Base-by-base conservation (phyloP, 2,329 filamentous ascomycete species). In the Fusarium compactum region DNA sequence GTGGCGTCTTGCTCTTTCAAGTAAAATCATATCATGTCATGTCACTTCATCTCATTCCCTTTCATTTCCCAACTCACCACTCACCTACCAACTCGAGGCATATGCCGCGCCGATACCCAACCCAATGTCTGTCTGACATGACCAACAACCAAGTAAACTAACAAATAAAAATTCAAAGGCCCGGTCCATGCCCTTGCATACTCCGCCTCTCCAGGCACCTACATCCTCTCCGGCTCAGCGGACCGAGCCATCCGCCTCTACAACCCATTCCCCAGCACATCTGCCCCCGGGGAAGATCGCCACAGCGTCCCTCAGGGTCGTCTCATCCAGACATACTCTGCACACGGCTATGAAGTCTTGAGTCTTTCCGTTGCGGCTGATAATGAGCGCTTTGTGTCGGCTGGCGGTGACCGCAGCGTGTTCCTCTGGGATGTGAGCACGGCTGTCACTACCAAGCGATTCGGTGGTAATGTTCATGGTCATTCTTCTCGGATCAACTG, bases 391-490 rank as follows among this genome's bases (percentile, higher is more conserved):
- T 98, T 99, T 79, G 91, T 90, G 12, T 95, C 91, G n/a, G 88
- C 89, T 2, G 96, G 96, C 72, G 96, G 96, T 63, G 96, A 99
- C 82, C 92, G 95, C 74, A 86, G 88, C 66, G 94, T 97, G 0
- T 98, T 98, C 78, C 85, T 98, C 8, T 98, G 96, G 96, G 96
- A 99, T 80, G 96, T 98, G 0, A 86, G 91, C 48, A 92, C 90
- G 5, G 94, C 92, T 20, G 86, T 88, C 73, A 97, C 95, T 6
- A 83, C 92, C 27, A 87, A 93, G 24, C 87, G 96, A 29, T 96
- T 95, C 80, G 85, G 85, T 20, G 86, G 87, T 24, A 86, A 86
- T 62, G 78, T 78, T 38, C 80, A 85, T 43, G 92, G 91, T 1
- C 93, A 96, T 80, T 85, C 85, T 4, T 88, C 89, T 46, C 85